These are phyloP conservation scores for Spongispora temasekensis DNA, from an alignment of 1,284 basidiomycete species.

Conservation along the genomic window DNA sequence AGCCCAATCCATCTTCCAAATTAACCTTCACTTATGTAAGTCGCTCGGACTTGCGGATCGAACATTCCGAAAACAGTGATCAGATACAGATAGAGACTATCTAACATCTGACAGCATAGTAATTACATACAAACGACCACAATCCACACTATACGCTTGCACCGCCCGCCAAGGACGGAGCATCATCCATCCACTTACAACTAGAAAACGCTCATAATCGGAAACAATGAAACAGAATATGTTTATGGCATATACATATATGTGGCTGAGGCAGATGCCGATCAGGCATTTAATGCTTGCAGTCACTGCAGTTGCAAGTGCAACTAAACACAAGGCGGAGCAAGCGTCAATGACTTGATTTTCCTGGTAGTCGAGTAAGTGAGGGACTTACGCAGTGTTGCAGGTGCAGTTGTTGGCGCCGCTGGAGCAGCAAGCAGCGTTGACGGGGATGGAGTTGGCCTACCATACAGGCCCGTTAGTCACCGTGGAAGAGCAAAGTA, in stretches of 20 bases:
- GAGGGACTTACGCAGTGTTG: slow-evolving; percentile 10
- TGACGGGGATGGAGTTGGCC: slow-evolving; percentile 24
- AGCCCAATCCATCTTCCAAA: no score
- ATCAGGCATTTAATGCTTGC: slow-evolving; percentile 19
- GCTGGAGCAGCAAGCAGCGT: slow-evolving; percentile 26
- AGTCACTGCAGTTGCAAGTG: slow-evolving; percentile 21
- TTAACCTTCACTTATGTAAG: no score
- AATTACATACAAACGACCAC: no score
- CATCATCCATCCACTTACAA: no score
- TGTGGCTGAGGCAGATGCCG: background rate
- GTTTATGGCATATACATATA: slow-evolving; percentile 1
- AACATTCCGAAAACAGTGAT: no score
- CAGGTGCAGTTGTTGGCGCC: slow-evolving; percentile 13
- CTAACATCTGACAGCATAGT: no score
- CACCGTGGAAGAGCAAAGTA: background rate
- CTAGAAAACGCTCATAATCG: no score
- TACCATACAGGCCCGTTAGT: slow-evolving; percentile 3
- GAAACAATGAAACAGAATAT: background rate
- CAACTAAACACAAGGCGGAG: slow-evolving; percentile 16
- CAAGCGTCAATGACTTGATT: slow-evolving; percentile 7
- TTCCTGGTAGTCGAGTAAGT: background rate
- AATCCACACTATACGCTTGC: no score
- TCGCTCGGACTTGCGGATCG: no score
- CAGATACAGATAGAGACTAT: no score
- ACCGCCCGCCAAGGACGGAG: no score